Evolutionary conservation across 768 basidiomycete species (phyloP).

Genomic region (Amanita thiersii): DNA sequence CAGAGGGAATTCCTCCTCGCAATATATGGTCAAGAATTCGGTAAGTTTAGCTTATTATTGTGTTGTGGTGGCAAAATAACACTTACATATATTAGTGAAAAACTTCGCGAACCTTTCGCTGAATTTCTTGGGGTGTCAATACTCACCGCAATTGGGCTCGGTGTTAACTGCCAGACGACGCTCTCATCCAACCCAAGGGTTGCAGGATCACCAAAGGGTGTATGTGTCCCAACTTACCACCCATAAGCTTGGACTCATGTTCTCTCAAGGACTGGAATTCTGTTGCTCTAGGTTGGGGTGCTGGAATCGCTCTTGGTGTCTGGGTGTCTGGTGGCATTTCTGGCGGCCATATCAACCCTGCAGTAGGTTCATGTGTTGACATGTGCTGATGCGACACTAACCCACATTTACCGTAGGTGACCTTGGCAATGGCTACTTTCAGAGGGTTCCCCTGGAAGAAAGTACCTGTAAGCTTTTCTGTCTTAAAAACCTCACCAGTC

Average conservation of each 20-base stretch:
- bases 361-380: conserved; percentile 28
- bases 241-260: not conserved
- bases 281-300: conserved; percentile 41
- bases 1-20: conserved; percentile 23
- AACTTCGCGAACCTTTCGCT: conserved; percentile 50
- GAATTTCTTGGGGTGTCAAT: conserved; percentile 57
- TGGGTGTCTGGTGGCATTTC: conserved; percentile 63
- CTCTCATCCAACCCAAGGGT: conserved; percentile 39
- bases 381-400: not conserved
- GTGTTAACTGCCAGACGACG: conserved; percentile 48
- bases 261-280: conserved; percentile 3
- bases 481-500: not conserved
- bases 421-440: conserved; percentile 58
- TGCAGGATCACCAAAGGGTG: conserved; percentile 43
- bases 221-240: conserved; percentile 23
- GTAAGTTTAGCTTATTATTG: conserved; percentile 22
- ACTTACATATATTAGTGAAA: conserved; percentile 20
- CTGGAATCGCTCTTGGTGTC: conserved; percentile 56
- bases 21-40: conserved; percentile 51
- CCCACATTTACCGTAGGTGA: conserved; percentile 36
- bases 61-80: not conserved
- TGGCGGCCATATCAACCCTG: conserved; percentile 71
- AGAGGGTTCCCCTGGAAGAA: conserved; percentile 77
- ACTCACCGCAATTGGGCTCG: conserved; percentile 51
- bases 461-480: conserved; percentile 42